A percentile compares a stretch with the other conserved stretches of the same genome.
phyloP scores from a whole-genome alignment of 1,284 basidiomycete genomes.

The Malassezia sp. region DNA sequence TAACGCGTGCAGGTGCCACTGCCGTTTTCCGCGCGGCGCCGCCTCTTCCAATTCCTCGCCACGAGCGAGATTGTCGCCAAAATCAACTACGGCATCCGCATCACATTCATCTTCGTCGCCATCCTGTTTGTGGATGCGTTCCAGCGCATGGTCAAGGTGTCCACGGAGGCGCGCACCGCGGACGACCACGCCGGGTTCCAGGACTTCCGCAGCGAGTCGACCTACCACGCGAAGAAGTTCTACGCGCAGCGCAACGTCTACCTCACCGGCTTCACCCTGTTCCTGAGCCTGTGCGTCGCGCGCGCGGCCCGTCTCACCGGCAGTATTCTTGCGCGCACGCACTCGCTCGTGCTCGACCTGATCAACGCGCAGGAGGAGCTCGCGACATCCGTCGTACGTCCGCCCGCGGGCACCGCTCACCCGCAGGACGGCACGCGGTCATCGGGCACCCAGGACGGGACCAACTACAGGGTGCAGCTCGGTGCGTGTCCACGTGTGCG shows the following conservation, averaged over 20 bases:
- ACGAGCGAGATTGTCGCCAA: constrained; percentile 48
- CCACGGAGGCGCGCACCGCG: constrained; percentile 61
- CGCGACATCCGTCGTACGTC: constrained; percentile 38
- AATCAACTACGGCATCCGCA: constrained; percentile 61
- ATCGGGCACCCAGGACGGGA: constrained; percentile 30
- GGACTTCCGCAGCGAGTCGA: constrained; percentile 69
- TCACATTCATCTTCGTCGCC: constrained; percentile 85
- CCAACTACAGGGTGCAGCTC: constrained; percentile 26
- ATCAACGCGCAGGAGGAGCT: constrained; percentile 80
- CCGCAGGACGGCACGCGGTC: constrained; percentile 14
- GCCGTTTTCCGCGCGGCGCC: constrained; percentile 62
- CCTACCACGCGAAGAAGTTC: constrained; percentile 74
- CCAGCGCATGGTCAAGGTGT: constrained; percentile 81
- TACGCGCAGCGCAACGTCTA: constrained; percentile 67
- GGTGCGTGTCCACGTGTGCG: constrained; percentile 15
- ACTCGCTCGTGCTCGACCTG: constrained; percentile 80
- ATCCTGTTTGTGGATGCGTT: constrained; percentile 74
- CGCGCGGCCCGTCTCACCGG: not conserved
- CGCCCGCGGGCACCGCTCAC: constrained; percentile 13
- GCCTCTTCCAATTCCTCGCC: constrained; percentile 64
- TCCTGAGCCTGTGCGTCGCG: constrained; percentile 53
- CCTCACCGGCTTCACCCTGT: constrained; percentile 66
- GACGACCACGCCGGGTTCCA: constrained; percentile 55
- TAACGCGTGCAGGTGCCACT: constrained; percentile 52
- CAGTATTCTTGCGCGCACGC: constrained; percentile 71